Base-by-base conservation (phyloP, 2,329 filamentous ascomycete genomes). In the Curvularia hawaiiensis region DNA sequence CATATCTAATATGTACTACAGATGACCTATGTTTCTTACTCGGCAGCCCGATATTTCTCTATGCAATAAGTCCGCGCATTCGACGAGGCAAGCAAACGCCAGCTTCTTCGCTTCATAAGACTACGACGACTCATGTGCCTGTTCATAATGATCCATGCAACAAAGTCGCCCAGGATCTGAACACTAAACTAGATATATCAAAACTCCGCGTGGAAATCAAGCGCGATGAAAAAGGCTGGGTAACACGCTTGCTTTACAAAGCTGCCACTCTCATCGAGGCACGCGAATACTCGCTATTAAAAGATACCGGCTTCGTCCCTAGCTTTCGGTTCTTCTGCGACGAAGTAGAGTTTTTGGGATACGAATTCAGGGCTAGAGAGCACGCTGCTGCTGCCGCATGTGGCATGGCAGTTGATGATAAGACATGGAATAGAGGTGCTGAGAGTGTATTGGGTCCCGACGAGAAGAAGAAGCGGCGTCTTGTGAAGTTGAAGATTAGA, bases 241-340 rank as follows among this genome's bases (percentile, higher is more conserved):
- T 40, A 7, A 56, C 56, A 1, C 33, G 58, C 30, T 40, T 63
- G 2, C 39, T 50, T 2, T 48, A 58, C 33, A 54, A 48, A 20
- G 8, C 48, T 2, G n/a, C 18, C 9, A 16, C 47, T 14, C 46
- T 63, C 10, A 48, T 63, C 11, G 61, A 63, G 26, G 59, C 56
- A 20, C 51, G 59, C 18, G 48, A 62, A 11, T 26, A 41, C 5
- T 35, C 33, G 1, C 44, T 40, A 0, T 31, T 22, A 4, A 22
- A 48, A 24, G 50, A 62, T 8, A n/a, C 22, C 1, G 47, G 50
- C 5, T 58, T 56, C 16, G 10, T 43, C 1, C 52, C 31, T 18
- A 62, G 59, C 22, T 63, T 63, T 43, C 22, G 47, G 0, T 63
- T 54, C 54, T 60, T 63, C 38, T 58, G 56, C 46, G 59, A 63